Evolutionary conservation across 148 eudicot species (phyloP), one percentile per base, ranked within the genome.

Genomic region (Persicaria maculosa): DNA sequence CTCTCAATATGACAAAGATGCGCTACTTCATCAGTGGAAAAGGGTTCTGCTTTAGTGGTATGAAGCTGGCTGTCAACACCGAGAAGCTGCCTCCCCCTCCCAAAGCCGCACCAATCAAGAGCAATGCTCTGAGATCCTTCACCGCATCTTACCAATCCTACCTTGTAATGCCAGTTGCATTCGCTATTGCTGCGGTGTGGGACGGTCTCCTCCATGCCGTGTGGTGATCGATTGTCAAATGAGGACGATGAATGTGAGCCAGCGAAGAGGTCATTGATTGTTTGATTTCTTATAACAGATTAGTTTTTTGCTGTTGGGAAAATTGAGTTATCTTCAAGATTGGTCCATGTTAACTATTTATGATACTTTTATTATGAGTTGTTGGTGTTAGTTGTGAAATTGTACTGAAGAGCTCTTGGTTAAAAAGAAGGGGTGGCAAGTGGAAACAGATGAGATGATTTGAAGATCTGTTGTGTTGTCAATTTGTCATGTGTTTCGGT

Each of bases 31-130:
- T 87, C 11, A 89, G 97, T 50, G 86, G 98, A 40, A 86, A 84
- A 0, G 98, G 98, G 4, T 86, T 77, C 80, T 93, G 98, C 78
- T 93, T 47, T 12, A 78, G 91, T 14, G 97, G 98, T 36, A 84
- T 91, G 97, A 93, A 93, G 71, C 9, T 91, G 9, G 87, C 88
- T 0, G 45, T 93, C 50, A 86, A 76, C 7, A 85, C 85, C 14
- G 81, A 81, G 57, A 80, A 89, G 22, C 78, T 85, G 5, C 94
- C 98, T 16, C 88, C 95, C 0, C 95, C 97, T 10, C 98, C 97
- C 9, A 3, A 52, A 12, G 80, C 89, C 4, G 53, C 89, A 6
- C 95, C 97, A 0, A 61, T 55, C 2, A 85, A 76, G 73, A 82
- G 77, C 9, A 31, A 31, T 31, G 40, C 40, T 31, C 2, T 31